phyloP scores from a whole-genome alignment of 2,329 filamentous ascomycete species.

The Leptoxyphium fumago region DNA sequence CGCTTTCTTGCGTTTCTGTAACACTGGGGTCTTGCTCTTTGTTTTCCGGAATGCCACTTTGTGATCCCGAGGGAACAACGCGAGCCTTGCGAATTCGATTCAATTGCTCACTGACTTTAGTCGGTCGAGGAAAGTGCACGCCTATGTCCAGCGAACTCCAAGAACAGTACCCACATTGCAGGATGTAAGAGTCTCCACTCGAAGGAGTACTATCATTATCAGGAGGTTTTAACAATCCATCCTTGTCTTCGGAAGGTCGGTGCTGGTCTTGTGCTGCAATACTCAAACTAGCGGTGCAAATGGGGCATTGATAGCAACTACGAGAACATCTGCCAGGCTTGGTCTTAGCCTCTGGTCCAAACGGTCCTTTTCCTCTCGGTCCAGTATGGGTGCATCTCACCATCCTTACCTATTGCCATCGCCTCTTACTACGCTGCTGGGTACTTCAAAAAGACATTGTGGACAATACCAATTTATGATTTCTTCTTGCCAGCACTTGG shows the following conservation, averaged over 20 bases:
- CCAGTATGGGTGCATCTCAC: slow-evolving; percentile 9
- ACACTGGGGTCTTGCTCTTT: slow-evolving; percentile 10
- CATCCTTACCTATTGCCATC: slow-evolving; percentile 70
- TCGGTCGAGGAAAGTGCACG: slow-evolving; percentile 73
- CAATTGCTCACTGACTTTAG: slow-evolving; percentile 64
- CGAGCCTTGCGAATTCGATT: slow-evolving; percentile 15
- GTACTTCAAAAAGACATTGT: slow-evolving; percentile 88
- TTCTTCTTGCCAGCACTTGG: slow-evolving; percentile 81
- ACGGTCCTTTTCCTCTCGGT: background rate
- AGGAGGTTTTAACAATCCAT: slow-evolving; percentile 8
- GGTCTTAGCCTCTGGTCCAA: background rate
- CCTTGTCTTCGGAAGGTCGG: slow-evolving; percentile 10
- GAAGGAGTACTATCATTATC: slow-evolving; percentile 5
- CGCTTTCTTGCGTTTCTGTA: slow-evolving; percentile 26
- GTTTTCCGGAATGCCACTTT: slow-evolving; percentile 16
- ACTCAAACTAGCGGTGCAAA: slow-evolving; percentile 68
- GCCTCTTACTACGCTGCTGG: slow-evolving; percentile 78
- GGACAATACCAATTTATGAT: slow-evolving; percentile 93
- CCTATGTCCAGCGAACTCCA: slow-evolving; percentile 86
- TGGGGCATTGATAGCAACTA: slow-evolving; percentile 89
- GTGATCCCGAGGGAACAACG: slow-evolving; percentile 18
- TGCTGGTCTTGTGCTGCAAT: slow-evolving; percentile 55
- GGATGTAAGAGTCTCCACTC: slow-evolving; percentile 40
- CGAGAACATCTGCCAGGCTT: slow-evolving; percentile 44
- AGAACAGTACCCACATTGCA: slow-evolving; percentile 80